Base-by-base conservation (phyloP, 176 grass and related monocot genomes). In the Dendrocalamus sinicus region DNA sequence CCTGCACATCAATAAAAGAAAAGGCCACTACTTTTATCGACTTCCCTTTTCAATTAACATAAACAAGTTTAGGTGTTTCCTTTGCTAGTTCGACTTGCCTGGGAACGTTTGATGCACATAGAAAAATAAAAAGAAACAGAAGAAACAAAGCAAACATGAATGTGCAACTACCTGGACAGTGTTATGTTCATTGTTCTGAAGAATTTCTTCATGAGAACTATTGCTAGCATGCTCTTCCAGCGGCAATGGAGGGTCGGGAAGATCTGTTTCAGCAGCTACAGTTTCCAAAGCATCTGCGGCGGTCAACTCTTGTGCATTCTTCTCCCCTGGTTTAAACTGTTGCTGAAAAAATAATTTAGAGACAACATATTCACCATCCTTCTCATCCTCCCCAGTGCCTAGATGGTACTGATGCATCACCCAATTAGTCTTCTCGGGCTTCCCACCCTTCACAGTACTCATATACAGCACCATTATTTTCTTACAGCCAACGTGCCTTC, bases 371-470 rank as follows among this genome's bases (percentile, higher is more conserved):
- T 96, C 70, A 26, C 93, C 88, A 62, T 98, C 90, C 80, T 86
- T 86, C 75, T 98, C 93, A 90, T 98, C 96, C 87, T 98, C 96
- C 7, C 87, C 93, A 40, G 78, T 94, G 63, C 96, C 96, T 20
- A 98, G 86, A 59, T 98, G 93, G 76, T 96, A 94, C 77, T 98
- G 96, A 83, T 98, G 96, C 79, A 96, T 98, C 66, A 98, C 96
- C 96, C 96, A 98, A 75, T 96, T 98, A 44, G 96, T 96, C 69
- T 98, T 98, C 76, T 92, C 90, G 28, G 93, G 60, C 79, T 94
- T 96, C 4, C 73, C 96, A 64, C 93, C 90, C 78, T 89, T 95
- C n/a, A 67, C 68, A 30, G 66, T 81, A 77, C 90, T 98, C 53
- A 92, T 88, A 84, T 98, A 98, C 14, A 98, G 85, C 30, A 98